Base-by-base conservation (phyloP, 352 stramenopile genomes). In the Phytopythium chamaehyphon region DNA sequence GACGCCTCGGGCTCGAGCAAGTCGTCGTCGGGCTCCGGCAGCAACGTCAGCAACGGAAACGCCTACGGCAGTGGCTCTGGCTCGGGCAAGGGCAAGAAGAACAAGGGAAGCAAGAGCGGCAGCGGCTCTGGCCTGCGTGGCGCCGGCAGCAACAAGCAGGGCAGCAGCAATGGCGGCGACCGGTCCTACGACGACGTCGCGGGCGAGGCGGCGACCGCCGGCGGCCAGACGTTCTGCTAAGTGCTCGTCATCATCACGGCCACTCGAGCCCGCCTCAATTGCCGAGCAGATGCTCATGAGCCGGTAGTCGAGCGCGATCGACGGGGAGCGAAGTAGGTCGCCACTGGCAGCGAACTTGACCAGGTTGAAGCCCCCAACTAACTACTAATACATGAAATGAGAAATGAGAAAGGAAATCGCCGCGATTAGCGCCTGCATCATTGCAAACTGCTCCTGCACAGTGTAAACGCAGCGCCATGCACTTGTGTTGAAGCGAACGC, bases 211-310 rank as follows among this genome's bases (percentile, higher is more conserved):
- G 18, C 42, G 1, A 36, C 22, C 7, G 11, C 42, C 11, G 16
- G 31, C 18, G 24, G 19, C 44, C 1, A 45, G 22, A 22, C 49
- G 36, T 22, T 46, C 52, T 24, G 44, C 51, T 47, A 59, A 22
- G 23, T 33, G 28, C 28, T 33, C 28, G 28, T 33, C 9, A 9
- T 9, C 28, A 9, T 33, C 28, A 9, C 5, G 5, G 28, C 28
- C 28, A 33, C 28, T 33, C 39, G n/a, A n/a, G n/a, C n/a, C n/a
- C n/a, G n/a, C n/a, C n/a, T n/a, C 18, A 45, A 45, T 26, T 16
- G 39, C 39, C 10, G 39, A 22, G 39, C 7, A 24, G 39, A 45
- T 16, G 8, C 38, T 21, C 28, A 33, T 33, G 28, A 33, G 9
- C 9, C 28, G 28, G 9, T 33, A 33, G 15, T 21, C 7, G 12